These are phyloP conservation scores for Pyronema omphalodes DNA, from an alignment of 495 filamentous ascomycete species.

Conservation along the genomic window DNA sequence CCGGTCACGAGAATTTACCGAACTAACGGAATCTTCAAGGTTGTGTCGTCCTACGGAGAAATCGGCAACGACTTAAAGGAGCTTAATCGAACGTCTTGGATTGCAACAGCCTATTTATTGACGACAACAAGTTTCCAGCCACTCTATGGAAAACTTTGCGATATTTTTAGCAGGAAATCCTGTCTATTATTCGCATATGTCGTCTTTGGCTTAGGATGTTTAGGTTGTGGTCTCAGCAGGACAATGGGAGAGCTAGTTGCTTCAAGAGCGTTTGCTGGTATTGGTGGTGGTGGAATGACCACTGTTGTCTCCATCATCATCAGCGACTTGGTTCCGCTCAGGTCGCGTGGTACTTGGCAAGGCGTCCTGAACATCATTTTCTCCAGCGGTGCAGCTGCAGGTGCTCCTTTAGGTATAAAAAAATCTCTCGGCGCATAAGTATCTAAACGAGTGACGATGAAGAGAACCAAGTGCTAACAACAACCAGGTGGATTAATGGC, in stretches of 20 bases:
- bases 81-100: conserved; percentile 66
- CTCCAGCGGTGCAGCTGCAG: conserved; percentile 47
- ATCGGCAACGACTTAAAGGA: conserved; percentile 69
- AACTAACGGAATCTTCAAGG: neutral
- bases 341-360: conserved; percentile 66
- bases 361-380: conserved; percentile 69
- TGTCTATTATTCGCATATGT: conserved; percentile 55
- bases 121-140: conserved; percentile 66
- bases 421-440: neutral
- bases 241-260: conserved; percentile 54
- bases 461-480: conserved; percentile 4
- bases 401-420: conserved; percentile 46
- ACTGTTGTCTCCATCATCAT: conserved; percentile 61
- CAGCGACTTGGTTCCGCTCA: conserved; percentile 56
- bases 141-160: conserved; percentile 56
- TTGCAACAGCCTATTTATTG: conserved; percentile 65
- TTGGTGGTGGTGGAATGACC: conserved; percentile 76
- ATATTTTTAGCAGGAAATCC: conserved; percentile 69
- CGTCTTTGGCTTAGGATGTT: conserved; percentile 54
- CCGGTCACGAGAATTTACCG: neutral
- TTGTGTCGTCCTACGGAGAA: conserved; percentile 57
- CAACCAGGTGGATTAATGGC: conserved; percentile 39
- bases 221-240: conserved; percentile 52
- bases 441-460: neutral
- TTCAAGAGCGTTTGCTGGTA: conserved; percentile 44